A percentile compares a stretch with the other conserved stretches of the same genome.
These are phyloP conservation scores for Balansia obtecta DNA, from an alignment of 2,329 filamentous ascomycete species.

Conservation along the genomic window DNA sequence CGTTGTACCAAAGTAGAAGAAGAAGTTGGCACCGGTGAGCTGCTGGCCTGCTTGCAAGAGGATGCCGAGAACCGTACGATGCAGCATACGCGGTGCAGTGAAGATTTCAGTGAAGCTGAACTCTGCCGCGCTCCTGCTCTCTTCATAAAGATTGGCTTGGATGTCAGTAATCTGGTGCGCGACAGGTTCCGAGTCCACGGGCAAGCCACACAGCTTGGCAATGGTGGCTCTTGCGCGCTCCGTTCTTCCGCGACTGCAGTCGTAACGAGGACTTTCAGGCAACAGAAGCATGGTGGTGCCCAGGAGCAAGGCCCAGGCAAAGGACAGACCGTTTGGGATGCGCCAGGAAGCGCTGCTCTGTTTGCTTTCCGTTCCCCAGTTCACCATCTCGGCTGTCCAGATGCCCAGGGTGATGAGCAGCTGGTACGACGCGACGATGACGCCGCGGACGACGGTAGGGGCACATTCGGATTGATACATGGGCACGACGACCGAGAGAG, in stretches of 20 bases:
- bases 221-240: constrained; percentile 37
- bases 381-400: constrained; percentile 43
- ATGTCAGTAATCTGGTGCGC: constrained; percentile 39
- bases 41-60: constrained; percentile 54
- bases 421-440: constrained; percentile 53
- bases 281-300: constrained; percentile 37
- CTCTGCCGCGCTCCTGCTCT: constrained; percentile 31
- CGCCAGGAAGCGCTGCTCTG: constrained; percentile 43
- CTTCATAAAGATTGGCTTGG: constrained; percentile 35
- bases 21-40: constrained; percentile 56
- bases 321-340: constrained; percentile 45
- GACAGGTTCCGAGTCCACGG: constrained; percentile 26
- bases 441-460: constrained; percentile 50
- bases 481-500: constrained; percentile 49
- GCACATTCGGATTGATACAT: constrained; percentile 59
- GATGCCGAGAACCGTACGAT: constrained; percentile 51
- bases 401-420: constrained; percentile 59
- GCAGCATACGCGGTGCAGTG: constrained; percentile 52
- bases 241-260: constrained; percentile 31
- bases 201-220: constrained; percentile 31
- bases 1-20: constrained; percentile 54
- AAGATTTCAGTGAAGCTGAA: constrained; percentile 48
- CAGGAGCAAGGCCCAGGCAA: constrained; percentile 41
- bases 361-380: constrained; percentile 44
- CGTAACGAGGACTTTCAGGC: constrained; percentile 42